Evolutionary conservation across 768 basidiomycete genomes (phyloP).

Genomic region (Boletus vinaceobasis): DNA sequence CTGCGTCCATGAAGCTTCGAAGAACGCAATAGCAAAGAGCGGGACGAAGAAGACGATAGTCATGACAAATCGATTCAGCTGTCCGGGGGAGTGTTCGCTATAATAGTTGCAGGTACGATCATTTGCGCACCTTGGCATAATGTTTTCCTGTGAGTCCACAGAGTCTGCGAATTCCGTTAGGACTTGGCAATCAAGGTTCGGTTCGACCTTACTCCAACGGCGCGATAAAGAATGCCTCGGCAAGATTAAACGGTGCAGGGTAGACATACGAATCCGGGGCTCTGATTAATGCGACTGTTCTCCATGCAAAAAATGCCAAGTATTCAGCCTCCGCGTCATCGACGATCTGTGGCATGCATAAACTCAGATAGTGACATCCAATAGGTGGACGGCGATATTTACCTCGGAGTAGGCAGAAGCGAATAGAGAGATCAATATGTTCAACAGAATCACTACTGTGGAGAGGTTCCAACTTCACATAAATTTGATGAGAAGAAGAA

Average conservation of each 20-base stretch:
- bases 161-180: constrained; percentile 31
- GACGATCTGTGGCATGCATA: constrained; percentile 52
- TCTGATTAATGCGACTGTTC: constrained; percentile 80
- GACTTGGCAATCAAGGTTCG: background rate
- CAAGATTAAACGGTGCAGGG: constrained; percentile 89
- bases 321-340: constrained; percentile 88
- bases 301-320: constrained; percentile 84
- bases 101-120: background rate
- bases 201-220: constrained; percentile 73
- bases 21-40: constrained; percentile 67
- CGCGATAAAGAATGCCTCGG: constrained; percentile 76
- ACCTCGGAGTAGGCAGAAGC: constrained; percentile 90
- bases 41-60: constrained; percentile 77
- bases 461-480: constrained; percentile 71
- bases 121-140: constrained; percentile 54
- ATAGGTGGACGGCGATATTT: constrained; percentile 20
- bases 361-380: background rate
- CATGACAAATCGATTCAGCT: constrained; percentile 84
- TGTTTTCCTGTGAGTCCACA: constrained; percentile 43
- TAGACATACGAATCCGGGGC: constrained; percentile 82
- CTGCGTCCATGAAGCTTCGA: constrained; percentile 57
- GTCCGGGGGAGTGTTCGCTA: constrained; percentile 5
- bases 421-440: constrained; percentile 94
- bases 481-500: background rate
- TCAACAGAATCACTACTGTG: constrained; percentile 81